Percentiles rank a stretch among this genome's conserved stretches.
phyloP scores from a whole-genome alignment of 2,329 filamentous ascomycete species.

The Erysiphe neolycopersici region DNA sequence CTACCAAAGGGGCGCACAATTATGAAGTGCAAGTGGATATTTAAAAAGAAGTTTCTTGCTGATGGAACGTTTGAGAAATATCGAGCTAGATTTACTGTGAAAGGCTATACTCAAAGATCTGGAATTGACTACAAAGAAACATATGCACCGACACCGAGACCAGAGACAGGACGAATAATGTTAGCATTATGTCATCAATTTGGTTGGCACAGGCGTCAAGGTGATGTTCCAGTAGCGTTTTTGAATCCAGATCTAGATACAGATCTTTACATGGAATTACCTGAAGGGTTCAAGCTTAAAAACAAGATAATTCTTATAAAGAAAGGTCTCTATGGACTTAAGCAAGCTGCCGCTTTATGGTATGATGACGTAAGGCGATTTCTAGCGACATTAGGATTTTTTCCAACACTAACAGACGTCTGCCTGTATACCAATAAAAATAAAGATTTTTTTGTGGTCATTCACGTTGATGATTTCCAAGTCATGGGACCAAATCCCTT shows the following conservation, averaged over 20 bases:
- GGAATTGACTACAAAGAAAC: neutral
- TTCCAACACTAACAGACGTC: too few relatives aligned
- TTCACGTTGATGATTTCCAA: too few relatives aligned
- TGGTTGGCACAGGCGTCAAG: neutral
- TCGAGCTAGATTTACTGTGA: neutral
- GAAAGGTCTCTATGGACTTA: too few relatives aligned
- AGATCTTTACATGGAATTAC: neutral
- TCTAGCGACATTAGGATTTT: too few relatives aligned
- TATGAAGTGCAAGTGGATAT: neutral
- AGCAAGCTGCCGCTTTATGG: too few relatives aligned
- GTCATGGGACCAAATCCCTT: too few relatives aligned
- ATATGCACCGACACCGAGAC: neutral
- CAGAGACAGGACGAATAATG: neutral
- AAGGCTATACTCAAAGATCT: neutral
- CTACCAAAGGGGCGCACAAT: neutral
- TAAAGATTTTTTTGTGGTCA: too few relatives aligned
- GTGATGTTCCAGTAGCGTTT: neutral
- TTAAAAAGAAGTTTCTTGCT: neutral
- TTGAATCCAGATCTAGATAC: neutral
- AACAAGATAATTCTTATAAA: too few relatives aligned
- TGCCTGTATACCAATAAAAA: too few relatives aligned
- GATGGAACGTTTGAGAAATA: neutral
- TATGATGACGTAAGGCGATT: too few relatives aligned
- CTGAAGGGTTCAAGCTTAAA: too few relatives aligned
- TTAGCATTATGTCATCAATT: neutral